These are phyloP conservation scores for Boletus semigastroideus DNA, from an alignment of 1,284 basidiomycete species.

Conservation along the genomic window DNA sequence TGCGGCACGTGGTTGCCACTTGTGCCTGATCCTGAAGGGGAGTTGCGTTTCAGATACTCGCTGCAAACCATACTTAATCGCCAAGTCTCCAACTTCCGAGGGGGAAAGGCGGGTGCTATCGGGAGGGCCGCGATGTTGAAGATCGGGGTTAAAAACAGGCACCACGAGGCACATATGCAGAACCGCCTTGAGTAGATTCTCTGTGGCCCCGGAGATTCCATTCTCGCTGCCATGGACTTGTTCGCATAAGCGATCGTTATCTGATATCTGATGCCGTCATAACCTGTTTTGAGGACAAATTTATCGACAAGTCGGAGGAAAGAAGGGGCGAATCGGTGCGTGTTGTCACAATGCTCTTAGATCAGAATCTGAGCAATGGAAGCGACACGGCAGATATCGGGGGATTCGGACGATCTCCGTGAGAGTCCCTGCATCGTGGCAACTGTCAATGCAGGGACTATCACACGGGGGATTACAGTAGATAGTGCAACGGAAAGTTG, in stretches of 20 bases:
- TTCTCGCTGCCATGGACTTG: too few relatives aligned
- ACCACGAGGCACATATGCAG: not conserved
- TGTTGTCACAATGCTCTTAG: too few relatives aligned
- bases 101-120: not conserved
- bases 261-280: not conserved
- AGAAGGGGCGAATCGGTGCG: too few relatives aligned
- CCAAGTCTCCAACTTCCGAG: not conserved
- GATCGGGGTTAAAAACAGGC: not conserved
- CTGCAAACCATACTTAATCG: not conserved
- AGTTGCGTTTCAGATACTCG: too few relatives aligned
- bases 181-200: too few relatives aligned
- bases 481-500: too few relatives aligned
- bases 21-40: not conserved
- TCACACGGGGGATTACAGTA: too few relatives aligned
- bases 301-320: not conserved
- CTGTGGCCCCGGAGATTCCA: not conserved
- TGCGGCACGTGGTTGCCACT: not conserved
- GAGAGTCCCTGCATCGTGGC: too few relatives aligned
- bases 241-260: not conserved
- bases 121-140: not conserved
- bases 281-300: not conserved
- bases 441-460: too few relatives aligned
- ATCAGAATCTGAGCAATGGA: too few relatives aligned
- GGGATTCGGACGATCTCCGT: too few relatives aligned
- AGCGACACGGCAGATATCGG: too few relatives aligned